A percentile compares a stretch with the other conserved stretches of the same genome.
Evolutionary conservation across 805 yeast species (phyloP).

Genomic region (Lachancea kluyveri): DNA sequence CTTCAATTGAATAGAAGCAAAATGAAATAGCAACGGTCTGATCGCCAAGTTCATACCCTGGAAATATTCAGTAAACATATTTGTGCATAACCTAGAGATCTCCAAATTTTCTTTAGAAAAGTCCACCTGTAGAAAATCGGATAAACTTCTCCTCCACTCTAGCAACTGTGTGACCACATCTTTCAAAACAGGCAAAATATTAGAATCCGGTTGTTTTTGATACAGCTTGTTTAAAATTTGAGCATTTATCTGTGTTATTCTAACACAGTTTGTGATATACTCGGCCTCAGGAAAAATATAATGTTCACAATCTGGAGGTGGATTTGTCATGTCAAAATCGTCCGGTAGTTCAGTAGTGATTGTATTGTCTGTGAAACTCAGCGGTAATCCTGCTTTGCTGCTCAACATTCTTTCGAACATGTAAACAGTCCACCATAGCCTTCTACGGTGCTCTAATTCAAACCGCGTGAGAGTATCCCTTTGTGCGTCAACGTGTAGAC

Average conservation of each 20-base stretch:
- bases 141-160: constrained; percentile 61
- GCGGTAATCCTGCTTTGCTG: constrained; percentile 75
- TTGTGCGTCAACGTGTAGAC: constrained; percentile 80
- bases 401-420: constrained; percentile 79
- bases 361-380: constrained; percentile 75
- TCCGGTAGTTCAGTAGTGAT: constrained; percentile 72
- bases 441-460: constrained; percentile 77
- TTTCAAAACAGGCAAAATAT: constrained; percentile 67
- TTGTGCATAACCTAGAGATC: constrained; percentile 61
- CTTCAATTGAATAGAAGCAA: constrained; percentile 61
- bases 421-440: constrained; percentile 84
- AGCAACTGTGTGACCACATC: constrained; percentile 61
- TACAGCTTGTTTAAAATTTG: constrained; percentile 62
- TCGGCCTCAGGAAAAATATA: constrained; percentile 77
- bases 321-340: constrained; percentile 60
- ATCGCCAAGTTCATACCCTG: constrained; percentile 79
- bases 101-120: constrained; percentile 45
- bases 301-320: constrained; percentile 53
- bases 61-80: constrained; percentile 75
- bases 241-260: constrained; percentile 74
- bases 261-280: constrained; percentile 68
- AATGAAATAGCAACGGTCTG: constrained; percentile 69
- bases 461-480: constrained; percentile 56
- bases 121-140: constrained; percentile 59
- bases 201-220: constrained; percentile 70